Evolutionary conservation across 768 basidiomycete genomes (phyloP), one percentile per base, ranked within the genome.

Genomic region (Boletus huronensis): DNA sequence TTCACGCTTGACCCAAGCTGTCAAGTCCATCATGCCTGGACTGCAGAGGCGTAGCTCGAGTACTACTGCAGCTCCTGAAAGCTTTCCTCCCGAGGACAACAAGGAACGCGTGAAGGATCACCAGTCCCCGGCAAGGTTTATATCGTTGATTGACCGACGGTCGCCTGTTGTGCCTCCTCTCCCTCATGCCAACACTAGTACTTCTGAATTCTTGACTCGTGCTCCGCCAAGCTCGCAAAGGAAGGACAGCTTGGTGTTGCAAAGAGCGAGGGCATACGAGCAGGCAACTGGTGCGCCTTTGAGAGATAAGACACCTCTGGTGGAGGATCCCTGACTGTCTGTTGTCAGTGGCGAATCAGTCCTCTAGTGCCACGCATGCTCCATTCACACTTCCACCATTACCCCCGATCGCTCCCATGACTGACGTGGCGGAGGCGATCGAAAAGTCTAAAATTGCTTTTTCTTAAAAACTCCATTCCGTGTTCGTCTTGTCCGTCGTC

Each of bases 341-440:
- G 46, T 19, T 40, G 5, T 29, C 29, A 52, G 58, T 1, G 7
- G n/a, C 5, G 16, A 50, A 48, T 5, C 57, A n/a, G 26, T n/a
- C 53, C n/a, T 44, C 52, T 1, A 23, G 26, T 10, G 16, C 19
- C 6, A 29, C 31, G n/a, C 42, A 29, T 21, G 66, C 72, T 11
- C 65, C 72, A 52, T 75, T 79, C 63, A 67, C 75, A n/a, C 58
- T 73, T 53, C 74, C 77, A n/a, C 69, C 76, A 0, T 62, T 69
- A 23, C 64, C 70, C 31, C 61, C 69, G 8, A 59, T 72, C 16
- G 64, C 68, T 31, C 62, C 64, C n/a, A 54, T 73, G 45, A 59
- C 55, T 35, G 53, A 61, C 5, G 26, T 53, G n/a, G 32, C 46
- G n/a, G 63, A 65, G 21, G 36, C 52, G 35, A 55, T 60, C 16